Conservation (phyloP, 257 asterid species). For the Handroanthus guayacan region DNA sequence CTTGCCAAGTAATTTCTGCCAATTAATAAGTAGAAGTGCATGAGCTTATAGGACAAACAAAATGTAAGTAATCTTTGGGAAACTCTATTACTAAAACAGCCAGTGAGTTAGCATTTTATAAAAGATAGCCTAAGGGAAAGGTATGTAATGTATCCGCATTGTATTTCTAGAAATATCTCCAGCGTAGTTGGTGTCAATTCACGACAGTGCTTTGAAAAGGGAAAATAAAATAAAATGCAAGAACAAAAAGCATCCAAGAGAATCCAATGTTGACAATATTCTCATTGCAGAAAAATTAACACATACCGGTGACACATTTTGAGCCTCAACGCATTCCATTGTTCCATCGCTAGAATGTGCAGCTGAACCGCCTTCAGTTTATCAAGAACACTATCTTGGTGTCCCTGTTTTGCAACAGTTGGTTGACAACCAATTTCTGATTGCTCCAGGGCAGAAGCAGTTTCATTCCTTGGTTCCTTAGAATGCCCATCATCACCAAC, state of each 20-base stretch:
- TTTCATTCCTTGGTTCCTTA: constrained; percentile 40
- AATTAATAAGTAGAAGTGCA: constrained; percentile 23
- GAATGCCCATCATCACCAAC: constrained; percentile 36
- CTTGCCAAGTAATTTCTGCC: constrained; percentile 63
- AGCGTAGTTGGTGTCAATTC: background rate
- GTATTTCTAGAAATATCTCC: background rate
- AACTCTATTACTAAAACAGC: background rate
- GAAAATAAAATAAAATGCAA: background rate
- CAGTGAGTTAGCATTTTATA: background rate
- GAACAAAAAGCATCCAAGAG: constrained; percentile 22
- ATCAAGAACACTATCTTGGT: constrained; percentile 59
- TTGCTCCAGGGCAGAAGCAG: constrained; percentile 40
- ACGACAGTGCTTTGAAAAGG: background rate
- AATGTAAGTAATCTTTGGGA: constrained; percentile 6
- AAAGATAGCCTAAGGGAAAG: background rate
- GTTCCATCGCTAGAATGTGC: constrained; percentile 83
- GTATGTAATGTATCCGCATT: background rate
- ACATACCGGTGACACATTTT: constrained; percentile 62
- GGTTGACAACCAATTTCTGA: constrained; percentile 41
- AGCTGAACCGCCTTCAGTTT: constrained; percentile 72
- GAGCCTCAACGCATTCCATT: constrained; percentile 70
- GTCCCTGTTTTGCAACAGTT: constrained; percentile 38
- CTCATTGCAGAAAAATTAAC: constrained; percentile 26
- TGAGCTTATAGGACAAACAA: background rate
- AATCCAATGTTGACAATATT: constrained; percentile 1